phyloP scores from a whole-genome alignment of 345 rosid species.

The Erodium maritimum region DNA sequence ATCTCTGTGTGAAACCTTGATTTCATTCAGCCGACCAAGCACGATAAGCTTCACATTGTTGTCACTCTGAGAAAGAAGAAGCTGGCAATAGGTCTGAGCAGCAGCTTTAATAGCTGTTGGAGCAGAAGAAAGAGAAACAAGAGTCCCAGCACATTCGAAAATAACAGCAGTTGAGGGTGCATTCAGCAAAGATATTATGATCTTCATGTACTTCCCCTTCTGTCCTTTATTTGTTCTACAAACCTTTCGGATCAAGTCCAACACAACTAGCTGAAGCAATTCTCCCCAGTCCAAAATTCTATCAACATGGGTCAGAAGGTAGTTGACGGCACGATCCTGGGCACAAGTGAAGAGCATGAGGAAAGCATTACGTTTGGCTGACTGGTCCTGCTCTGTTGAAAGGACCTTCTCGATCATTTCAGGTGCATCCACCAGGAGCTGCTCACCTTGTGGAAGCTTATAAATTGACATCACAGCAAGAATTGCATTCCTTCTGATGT shows the following conservation, averaged over 20 bases:
- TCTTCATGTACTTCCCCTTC: conserved; percentile 64
- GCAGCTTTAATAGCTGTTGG: too few species aligned
- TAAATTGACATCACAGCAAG: conserved; percentile 60
- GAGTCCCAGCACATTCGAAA: conserved; percentile 73
- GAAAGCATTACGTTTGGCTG: conserved; percentile 67
- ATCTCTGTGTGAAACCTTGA: too few species aligned
- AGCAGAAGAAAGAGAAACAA: too few species aligned
- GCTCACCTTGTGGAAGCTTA: conserved; percentile 67
- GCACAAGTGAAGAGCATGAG: conserved; percentile 68
- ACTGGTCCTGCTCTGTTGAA: conserved; percentile 57
- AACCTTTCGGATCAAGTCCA: conserved; percentile 62
- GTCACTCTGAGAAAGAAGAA: too few species aligned
- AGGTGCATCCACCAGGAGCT: conserved; percentile 65
- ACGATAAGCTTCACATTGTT: too few species aligned
- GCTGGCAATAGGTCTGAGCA: too few species aligned
- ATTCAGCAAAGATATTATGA: conserved; percentile 59
- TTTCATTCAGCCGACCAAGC: too few species aligned
- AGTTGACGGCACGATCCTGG: conserved; percentile 52
- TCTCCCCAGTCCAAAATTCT: conserved; percentile 66
- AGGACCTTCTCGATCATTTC: conserved; percentile 67
- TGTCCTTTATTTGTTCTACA: conserved; percentile 51
- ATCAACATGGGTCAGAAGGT: conserved; percentile 53
- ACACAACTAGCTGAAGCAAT: conserved; percentile 60
- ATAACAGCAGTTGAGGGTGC: conserved; percentile 62
- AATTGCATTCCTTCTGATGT: conserved; percentile 58